A percentile compares a stretch with the other conserved stretches of the same genome.
Conservation (phyloP, 2,329 filamentous ascomycete species). For the Xylaria sp. region DNA sequence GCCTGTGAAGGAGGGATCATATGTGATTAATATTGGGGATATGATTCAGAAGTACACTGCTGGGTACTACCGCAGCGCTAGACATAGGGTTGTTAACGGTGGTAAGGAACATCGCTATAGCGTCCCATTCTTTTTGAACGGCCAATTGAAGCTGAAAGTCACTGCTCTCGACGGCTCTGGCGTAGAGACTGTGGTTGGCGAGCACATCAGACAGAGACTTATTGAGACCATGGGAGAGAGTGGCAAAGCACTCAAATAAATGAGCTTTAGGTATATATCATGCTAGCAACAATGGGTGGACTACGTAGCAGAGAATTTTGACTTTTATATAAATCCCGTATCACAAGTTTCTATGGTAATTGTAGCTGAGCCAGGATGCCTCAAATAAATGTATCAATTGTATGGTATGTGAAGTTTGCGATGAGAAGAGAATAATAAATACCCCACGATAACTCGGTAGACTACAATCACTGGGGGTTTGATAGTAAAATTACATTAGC, state of each 20-base stretch:
- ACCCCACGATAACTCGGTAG: too few relatives aligned
- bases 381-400: not conserved
- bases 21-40: conserved; percentile 54
- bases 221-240: conserved; percentile 40
- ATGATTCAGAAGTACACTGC: conserved; percentile 50
- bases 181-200: conserved; percentile 41
- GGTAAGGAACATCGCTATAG: conserved; percentile 44
- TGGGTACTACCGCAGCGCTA: conserved; percentile 47
- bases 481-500: too few relatives aligned
- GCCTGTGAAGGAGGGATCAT: conserved; percentile 47
- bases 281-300: not conserved
- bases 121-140: conserved; percentile 47
- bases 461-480: too few relatives aligned
- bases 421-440: not conserved
- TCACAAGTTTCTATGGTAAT: not conserved
- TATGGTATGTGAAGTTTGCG: not conserved
- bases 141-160: conserved; percentile 40
- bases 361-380: not conserved
- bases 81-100: conserved; percentile 47
- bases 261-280: not conserved
- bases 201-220: conserved; percentile 40
- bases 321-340: not conserved
- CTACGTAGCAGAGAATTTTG: not conserved
- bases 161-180: conserved; percentile 41
- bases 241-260: conserved; percentile 22